phyloP scores from a whole-genome alignment of 2,329 filamentous ascomycete species.

The Trichophyton verrucosum region DNA sequence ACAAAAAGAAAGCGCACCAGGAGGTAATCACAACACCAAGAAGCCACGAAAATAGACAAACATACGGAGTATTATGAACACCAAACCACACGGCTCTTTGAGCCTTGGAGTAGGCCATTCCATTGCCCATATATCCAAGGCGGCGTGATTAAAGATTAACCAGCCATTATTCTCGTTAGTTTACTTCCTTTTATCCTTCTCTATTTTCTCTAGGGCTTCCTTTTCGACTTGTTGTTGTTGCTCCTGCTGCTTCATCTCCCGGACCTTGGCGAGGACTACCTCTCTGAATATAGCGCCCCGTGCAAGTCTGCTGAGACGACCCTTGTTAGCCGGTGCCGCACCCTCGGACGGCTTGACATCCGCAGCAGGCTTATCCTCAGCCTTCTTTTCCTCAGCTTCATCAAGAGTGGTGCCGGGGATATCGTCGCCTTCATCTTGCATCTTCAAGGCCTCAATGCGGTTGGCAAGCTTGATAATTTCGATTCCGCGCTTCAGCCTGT shows the following conservation, averaged over 20 bases:
- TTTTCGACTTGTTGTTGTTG: conserved; percentile 56
- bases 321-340: conserved; percentile 18
- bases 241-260: conserved; percentile 80
- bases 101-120: background rate
- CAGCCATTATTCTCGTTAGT: background rate
- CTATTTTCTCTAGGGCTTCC: conserved; percentile 37
- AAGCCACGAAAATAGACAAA: background rate
- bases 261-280: conserved; percentile 84
- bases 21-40: background rate
- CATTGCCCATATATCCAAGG: background rate
- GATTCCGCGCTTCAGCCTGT: conserved; percentile 82
- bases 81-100: background rate
- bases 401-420: conserved; percentile 39
- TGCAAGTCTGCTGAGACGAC: conserved; percentile 46
- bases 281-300: conserved; percentile 77
- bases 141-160: background rate
- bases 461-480: conserved; percentile 93
- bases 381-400: background rate
- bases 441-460: conserved; percentile 85
- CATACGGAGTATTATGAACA: background rate
- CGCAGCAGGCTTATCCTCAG: conserved; percentile 32
- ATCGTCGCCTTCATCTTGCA: conserved; percentile 67
- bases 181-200: conserved; percentile 10
- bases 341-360: conserved; percentile 13
- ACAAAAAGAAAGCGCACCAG: background rate